Base-by-base conservation (phyloP, 345 rosid species). In the Euphorbia tirucalli region DNA sequence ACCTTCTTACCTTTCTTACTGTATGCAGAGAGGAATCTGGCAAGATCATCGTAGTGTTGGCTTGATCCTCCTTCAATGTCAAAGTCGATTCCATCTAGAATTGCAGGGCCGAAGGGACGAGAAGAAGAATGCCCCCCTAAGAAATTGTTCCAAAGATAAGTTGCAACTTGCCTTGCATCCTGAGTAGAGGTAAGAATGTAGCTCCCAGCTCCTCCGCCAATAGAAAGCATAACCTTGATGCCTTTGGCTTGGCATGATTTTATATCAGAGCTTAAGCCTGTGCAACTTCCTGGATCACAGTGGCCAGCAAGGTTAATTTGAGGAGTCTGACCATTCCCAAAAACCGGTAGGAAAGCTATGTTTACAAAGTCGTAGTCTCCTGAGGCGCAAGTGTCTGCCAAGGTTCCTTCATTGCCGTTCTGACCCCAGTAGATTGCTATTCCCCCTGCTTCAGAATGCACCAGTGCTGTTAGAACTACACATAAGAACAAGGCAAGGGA, bases 131-230 rank as follows among this genome's bases (percentile, higher is more conserved):
- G 16, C n/a, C 77, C 65, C 4, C 76, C 71, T 10, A 73, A 16
- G 50, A 73, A 73, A 22, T 44, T 72, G 32, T 63, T 72, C 69
- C 69, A 72, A 5, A 63, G 54, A 13, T 54, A 72, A 27, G 27
- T 27, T 44, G 66, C 71, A 59, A 73, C 77, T 57, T 58, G 59
- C 59, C 66, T 73, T n/a, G 77, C 77, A 41, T 66, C 77, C n/a
- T 73, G 64, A 14, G 57, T 3, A 11, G 77, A 73, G 57, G 57
- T 22, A n/a, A 73, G 71, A n/a, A 10, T 9, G 18, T 57, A 57
- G 30, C 50, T 71, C 3, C 59, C 60, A 1, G 59, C 44, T 30
- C 21, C 65, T 44, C n/a, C 74, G 44, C 67, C 67, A 22, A 71
- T 71, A 4, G 60, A 71, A 30, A 61, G 74, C 66, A 61, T 46